Evolutionary conservation across 1,139 yeast species (phyloP).

Genomic region (Yamadazyma diddensiae): DNA sequence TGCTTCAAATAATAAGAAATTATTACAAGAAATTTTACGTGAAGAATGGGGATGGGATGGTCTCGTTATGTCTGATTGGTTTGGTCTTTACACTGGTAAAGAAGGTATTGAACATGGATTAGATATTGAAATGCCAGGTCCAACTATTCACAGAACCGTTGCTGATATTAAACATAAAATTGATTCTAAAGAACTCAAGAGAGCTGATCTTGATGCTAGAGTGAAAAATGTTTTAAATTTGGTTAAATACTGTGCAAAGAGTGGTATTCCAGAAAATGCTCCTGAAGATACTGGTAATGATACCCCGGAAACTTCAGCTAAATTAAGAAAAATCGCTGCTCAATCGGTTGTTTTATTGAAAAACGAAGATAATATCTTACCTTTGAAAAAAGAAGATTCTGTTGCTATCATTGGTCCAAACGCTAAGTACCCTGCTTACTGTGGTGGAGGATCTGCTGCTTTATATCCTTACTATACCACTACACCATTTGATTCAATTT

Average conservation of each 20-base stretch:
- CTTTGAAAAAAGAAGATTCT: slow-evolving; percentile 24
- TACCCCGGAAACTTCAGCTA: slow-evolving; percentile 38
- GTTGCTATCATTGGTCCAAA: slow-evolving; percentile 36
- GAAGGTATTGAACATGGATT: slow-evolving; percentile 51
- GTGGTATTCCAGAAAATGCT: slow-evolving; percentile 36
- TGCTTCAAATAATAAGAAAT: slow-evolving; percentile 42
- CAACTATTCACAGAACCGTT: slow-evolving; percentile 41
- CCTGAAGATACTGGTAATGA: slow-evolving; percentile 27
- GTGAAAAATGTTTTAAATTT: slow-evolving; percentile 46
- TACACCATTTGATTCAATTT: slow-evolving; percentile 30
- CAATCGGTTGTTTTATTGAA: slow-evolving; percentile 54
- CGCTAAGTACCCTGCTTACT: slow-evolving; percentile 25
- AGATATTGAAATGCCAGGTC: slow-evolving; percentile 67
- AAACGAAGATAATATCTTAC: slow-evolving; percentile 45
- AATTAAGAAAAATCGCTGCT: slow-evolving; percentile 46
- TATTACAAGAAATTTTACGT: slow-evolving; percentile 41
- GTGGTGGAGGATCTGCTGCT: slow-evolving; percentile 37
- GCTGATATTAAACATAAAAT: slow-evolving; percentile 29
- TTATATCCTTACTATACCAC: slow-evolving; percentile 27
- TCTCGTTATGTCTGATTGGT: slow-evolving; percentile 61
- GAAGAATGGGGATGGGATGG: slow-evolving; percentile 45
- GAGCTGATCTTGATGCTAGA: slow-evolving; percentile 38
- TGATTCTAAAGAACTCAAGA: slow-evolving; percentile 28
- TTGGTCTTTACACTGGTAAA: slow-evolving; percentile 49
- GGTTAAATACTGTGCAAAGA: slow-evolving; percentile 36